These are phyloP conservation scores for Saccharomycopsis javanensis DNA, from an alignment of 805 yeast species.

Conservation along the genomic window DNA sequence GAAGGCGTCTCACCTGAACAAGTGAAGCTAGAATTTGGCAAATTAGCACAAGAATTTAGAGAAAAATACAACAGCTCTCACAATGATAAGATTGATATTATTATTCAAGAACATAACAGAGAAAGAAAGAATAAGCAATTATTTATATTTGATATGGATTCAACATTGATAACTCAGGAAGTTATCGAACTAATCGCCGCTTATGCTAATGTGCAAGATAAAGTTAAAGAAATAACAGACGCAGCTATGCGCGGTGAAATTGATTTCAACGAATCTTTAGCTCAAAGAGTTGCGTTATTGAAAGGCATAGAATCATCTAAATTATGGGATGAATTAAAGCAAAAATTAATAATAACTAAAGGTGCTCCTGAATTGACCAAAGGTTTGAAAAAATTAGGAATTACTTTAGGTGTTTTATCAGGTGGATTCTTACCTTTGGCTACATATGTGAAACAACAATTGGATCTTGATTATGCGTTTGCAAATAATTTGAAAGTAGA, in stretches of 20 bases:
- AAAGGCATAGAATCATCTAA: conserved; percentile 66
- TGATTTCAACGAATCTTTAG: conserved; percentile 76
- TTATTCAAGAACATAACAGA: conserved; percentile 32
- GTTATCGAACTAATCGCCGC: conserved; percentile 94
- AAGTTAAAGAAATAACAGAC: conserved; percentile 83
- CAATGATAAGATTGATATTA: conserved; percentile 31
- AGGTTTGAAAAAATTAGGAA: conserved; percentile 51
- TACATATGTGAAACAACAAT: conserved; percentile 50
- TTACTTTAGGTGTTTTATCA: conserved; percentile 74
- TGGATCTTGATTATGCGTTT: conserved; percentile 77
- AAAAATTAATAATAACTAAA: conserved; percentile 62
- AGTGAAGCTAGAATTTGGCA: neutral
- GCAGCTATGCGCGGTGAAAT: conserved; percentile 96
- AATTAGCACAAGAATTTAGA: neutral
- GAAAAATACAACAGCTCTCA: conserved; percentile 5
- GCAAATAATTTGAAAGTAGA: conserved; percentile 61
- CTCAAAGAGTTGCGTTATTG: conserved; percentile 65
- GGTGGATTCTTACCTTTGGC: conserved; percentile 96
- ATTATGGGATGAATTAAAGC: conserved; percentile 72
- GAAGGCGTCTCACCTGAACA: conserved; percentile 1
- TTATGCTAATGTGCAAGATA: conserved; percentile 78
- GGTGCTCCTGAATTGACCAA: conserved; percentile 71
- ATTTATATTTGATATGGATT: conserved; percentile 95
- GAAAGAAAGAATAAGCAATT: conserved; percentile 37
- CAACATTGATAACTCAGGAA: conserved; percentile 91